Conservation (phyloP, 805 yeast genomes). For the Helenozyma baotianmanensis region DNA sequence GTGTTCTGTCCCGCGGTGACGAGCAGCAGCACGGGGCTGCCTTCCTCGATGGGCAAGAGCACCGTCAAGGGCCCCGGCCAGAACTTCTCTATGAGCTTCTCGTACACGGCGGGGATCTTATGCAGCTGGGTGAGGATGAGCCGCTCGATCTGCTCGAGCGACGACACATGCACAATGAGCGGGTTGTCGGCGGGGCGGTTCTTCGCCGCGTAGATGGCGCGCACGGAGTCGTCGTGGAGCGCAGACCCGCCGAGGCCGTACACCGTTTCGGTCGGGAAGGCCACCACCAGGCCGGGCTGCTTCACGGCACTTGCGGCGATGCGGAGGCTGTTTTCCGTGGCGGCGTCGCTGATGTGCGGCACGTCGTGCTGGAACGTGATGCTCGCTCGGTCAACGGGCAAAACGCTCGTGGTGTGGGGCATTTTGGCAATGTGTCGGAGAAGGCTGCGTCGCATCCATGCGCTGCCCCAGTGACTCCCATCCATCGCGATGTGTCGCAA, state of each 20-base stretch:
- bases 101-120: constrained; percentile 65
- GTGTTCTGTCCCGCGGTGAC: constrained; percentile 89
- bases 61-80: constrained; percentile 99
- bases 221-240: constrained; percentile 65
- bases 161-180: constrained; percentile 82
- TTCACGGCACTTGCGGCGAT: constrained; percentile 39
- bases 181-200: constrained; percentile 96
- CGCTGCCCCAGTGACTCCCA: neutral
- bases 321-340: constrained; percentile 46
- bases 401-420: constrained; percentile 30
- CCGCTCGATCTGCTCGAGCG: constrained; percentile 64
- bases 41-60: constrained; percentile 55
- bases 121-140: constrained; percentile 46
- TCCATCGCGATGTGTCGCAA: neutral
- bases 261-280: constrained; percentile 96
- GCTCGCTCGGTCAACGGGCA: constrained; percentile 51
- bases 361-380: constrained; percentile 46
- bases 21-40: constrained; percentile 55
- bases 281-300: constrained; percentile 49
- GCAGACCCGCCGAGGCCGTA: constrained; percentile 94
- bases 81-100: constrained; percentile 56
- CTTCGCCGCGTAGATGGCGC: constrained; percentile 78
- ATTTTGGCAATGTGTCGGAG: neutral
- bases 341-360: constrained; percentile 48
- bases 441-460: neutral